Percentiles rank a stretch among this genome's conserved stretches.
Conservation (phyloP, 768 basidiomycete genomes). For the Pleurotus eryngii region DNA sequence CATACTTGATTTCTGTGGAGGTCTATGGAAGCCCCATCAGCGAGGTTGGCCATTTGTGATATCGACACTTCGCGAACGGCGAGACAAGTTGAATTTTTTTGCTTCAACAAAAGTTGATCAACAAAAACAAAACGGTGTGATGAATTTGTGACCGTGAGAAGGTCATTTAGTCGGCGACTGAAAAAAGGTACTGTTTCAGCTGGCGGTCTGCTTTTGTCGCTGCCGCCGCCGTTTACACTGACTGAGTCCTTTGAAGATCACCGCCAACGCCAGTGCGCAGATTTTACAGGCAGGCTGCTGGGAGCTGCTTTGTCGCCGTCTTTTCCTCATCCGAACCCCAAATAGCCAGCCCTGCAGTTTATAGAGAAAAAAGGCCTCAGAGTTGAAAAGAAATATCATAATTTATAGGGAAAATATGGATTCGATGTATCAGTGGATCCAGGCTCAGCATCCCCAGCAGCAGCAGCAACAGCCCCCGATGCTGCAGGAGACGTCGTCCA, state of each 20-base stretch:
- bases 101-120: background rate
- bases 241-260: background rate
- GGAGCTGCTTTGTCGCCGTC: background rate
- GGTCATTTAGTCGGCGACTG: slow-evolving; percentile 22
- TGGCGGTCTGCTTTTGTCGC: too few species aligned
- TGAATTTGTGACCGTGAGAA: slow-evolving; percentile 30
- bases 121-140: background rate
- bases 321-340: slow-evolving; percentile 1
- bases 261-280: slow-evolving; percentile 9
- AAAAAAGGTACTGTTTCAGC: slow-evolving; percentile 18
- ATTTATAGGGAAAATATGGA: slow-evolving; percentile 40
- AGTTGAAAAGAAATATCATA: slow-evolving; percentile 21
- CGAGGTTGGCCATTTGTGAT: slow-evolving; percentile 20
- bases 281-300: background rate
- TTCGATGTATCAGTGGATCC: slow-evolving; percentile 38
- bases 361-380: slow-evolving; percentile 23
- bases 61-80: background rate
- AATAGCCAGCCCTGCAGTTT: background rate
- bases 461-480: background rate
- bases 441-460: slow-evolving; percentile 23
- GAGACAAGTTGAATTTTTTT: background rate
- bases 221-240: background rate
- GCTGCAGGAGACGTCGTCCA: slow-evolving; percentile 27
- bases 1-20: slow-evolving; percentile 32
- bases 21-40: slow-evolving; percentile 24